Base-by-base conservation (phyloP, 805 yeast genomes). In the Candida takata region DNA sequence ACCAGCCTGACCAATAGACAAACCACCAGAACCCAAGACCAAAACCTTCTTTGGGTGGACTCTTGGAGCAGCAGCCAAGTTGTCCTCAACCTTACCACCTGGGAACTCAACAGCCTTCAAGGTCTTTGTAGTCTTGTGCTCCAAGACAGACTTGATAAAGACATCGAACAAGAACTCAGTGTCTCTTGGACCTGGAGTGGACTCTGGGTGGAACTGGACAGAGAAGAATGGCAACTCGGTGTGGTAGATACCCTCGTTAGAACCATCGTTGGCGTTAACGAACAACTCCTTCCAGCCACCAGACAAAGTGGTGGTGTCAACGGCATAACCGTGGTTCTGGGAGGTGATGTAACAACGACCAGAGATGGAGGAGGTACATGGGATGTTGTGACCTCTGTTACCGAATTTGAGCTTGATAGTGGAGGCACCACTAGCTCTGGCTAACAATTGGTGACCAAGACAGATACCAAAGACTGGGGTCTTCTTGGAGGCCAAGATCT, bases 341-440 rank as follows among this genome's bases (percentile, higher is more conserved):
- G 97, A 90, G 20, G 98, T 92, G 64, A 92, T 92, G 70, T 92
- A 90, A 72, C 98, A 92, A 64, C 94, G 77, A 34, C 98, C 98
- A 42, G 92, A 83, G 45, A 77, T 80, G 48, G 79, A 73, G 47
- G 83, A 87, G 49, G 95, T 84, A 68, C 92, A 84, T 42, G 98
- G 98, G 52, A 92, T 92, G 64, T 92, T 92, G 67, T 92, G 98
- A 55, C 97, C 98, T 73, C 98, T 87, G 74, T 92, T 92, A 78
- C 98, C 98, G 54, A 86, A 92, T 67, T 88, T 88, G 68, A 92
- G 67, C 67, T 92, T 92, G 52, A 77, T 49, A 31, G 98, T 92
- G 23, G 84, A 71, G 41, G 97, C 97, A 56, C 98, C 98, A 35
- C 92, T 67, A 33, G 98, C 95, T 65, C 94, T 73, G 21, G 97